Evolutionary conservation across 768 basidiomycete genomes (phyloP), one percentile per base, ranked within the genome.

Genomic region (Butyriboletus loyo): DNA sequence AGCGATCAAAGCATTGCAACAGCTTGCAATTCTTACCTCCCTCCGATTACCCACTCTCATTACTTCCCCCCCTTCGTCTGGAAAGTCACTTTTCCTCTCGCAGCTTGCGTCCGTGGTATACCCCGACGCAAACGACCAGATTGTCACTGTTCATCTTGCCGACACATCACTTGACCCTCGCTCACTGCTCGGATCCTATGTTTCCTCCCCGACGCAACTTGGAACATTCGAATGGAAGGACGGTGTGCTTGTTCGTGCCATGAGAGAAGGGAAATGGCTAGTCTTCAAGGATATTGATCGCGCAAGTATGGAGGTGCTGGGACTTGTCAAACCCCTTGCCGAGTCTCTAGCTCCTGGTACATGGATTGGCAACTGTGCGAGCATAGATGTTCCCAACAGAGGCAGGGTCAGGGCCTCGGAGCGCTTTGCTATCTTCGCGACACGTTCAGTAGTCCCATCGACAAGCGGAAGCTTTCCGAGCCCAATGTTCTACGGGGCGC

Each of bases 221-320:
- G 96, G 96, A 6, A 84, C 83, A 2, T 99, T 99, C 61, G 92
- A 96, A 60, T 99, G 95, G 91, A 91, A 88, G 70, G 94, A 98
- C 57, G 97, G 97, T 7, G 86, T 94, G 0, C 76, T 99, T 32
- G 85, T 95, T 10, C 87, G 89, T 35, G 87, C 95, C 1, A 86
- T 98, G 80, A 79, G 83, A 37, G 86, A 91, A 62, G 97, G 97
- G 3, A 82, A 84, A 65, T 98, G 95, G 95, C 76, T 98, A 3
- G 84, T 98, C 10, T 80, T 99, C 41, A 86, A 97, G 65, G 92
- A 98, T 64, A 82, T 98, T 37, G 97, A 99, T 69, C 81, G 86
- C 42, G 96, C 87, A 17, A 91, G 90, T 57, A 85, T 76, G 54
- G 97, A 99, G 64, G 87, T 98, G 4, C 79, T 98, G 5, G 91